Evolutionary conservation across 768 basidiomycete genomes (phyloP).

Genomic region (Sarcomyxa edulis): DNA sequence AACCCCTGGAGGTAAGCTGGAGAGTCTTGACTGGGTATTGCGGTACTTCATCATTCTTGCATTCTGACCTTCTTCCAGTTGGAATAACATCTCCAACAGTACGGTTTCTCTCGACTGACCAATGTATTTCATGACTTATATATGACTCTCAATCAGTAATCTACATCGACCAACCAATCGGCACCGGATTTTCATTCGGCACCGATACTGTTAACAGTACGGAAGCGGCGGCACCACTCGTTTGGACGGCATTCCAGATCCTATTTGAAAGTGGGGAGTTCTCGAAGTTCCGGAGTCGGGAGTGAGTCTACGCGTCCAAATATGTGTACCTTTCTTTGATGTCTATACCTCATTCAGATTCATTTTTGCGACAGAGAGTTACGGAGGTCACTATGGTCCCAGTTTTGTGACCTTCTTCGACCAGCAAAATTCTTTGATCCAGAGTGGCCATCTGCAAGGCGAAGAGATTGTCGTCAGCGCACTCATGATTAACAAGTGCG

Average conservation of each 20-base stretch:
- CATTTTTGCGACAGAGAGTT: constrained; percentile 61
- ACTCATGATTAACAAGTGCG: constrained; percentile 61
- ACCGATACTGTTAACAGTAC: constrained; percentile 54
- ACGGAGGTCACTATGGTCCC: constrained; percentile 66
- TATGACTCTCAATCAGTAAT: constrained; percentile 46
- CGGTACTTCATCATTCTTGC: too few relatives aligned
- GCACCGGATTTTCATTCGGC: constrained; percentile 61
- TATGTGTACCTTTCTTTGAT: background rate
- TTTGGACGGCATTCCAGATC: constrained; percentile 62
- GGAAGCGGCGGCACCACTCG: constrained; percentile 45
- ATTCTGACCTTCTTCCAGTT: constrained; percentile 29
- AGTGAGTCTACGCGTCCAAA: constrained; percentile 30
- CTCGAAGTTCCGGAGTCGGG: constrained; percentile 42
- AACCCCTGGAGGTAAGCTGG: constrained; percentile 57
- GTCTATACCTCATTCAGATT: constrained; percentile 31
- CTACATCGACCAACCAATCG: constrained; percentile 68
- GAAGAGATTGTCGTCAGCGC: constrained; percentile 51
- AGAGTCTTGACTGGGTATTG: too few relatives aligned
- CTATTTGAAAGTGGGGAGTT: constrained; percentile 55
- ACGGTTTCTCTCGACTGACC: constrained; percentile 12
- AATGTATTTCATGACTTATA: background rate
- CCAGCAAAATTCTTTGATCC: constrained; percentile 52
- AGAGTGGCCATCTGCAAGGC: constrained; percentile 35
- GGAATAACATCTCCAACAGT: constrained; percentile 70
- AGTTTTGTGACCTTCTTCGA: constrained; percentile 61